Evolutionary conservation across 2,329 filamentous ascomycete genomes (phyloP).

Genomic region (Colletotrichum salicis): DNA sequence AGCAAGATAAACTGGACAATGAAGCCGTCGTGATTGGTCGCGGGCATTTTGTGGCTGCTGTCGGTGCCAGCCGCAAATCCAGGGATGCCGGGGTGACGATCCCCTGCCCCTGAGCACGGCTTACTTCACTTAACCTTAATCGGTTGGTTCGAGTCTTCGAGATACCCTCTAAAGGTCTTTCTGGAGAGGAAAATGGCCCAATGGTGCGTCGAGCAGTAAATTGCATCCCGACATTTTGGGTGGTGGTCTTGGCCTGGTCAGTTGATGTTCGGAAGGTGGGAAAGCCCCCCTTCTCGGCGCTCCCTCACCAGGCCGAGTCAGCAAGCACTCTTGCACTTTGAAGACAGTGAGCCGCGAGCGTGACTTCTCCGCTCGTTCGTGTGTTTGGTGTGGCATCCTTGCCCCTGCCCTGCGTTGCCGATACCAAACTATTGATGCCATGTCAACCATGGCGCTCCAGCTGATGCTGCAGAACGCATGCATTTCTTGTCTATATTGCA

Average conservation of each 20-base stretch:
- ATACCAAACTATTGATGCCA: conserved; percentile 17
- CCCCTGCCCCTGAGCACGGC: conserved; percentile 29
- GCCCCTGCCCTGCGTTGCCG: neutral
- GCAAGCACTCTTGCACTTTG: neutral
- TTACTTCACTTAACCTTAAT: conserved; percentile 17
- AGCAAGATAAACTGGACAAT: neutral
- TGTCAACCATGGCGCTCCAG: conserved; percentile 7
- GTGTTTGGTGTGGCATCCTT: neutral
- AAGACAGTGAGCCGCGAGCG: neutral
- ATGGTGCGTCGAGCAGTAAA: neutral
- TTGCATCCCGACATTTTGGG: conserved; percentile 5
- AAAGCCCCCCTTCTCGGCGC: neutral
- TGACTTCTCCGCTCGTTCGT: neutral
- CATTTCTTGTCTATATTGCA: neutral
- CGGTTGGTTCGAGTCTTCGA: neutral
- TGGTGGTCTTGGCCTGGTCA: neutral
- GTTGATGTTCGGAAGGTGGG: neutral
- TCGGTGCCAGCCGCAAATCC: conserved; percentile 22
- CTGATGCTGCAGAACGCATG: conserved; percentile 3
- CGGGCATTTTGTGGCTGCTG: conserved; percentile 8
- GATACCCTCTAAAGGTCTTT: neutral
- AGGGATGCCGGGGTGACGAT: conserved; percentile 13
- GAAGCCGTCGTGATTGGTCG: conserved; percentile 1
- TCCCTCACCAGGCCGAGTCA: neutral
- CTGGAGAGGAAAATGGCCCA: neutral